Evolutionary conservation across 2,329 filamentous ascomycete genomes (phyloP).

Genomic region (Cladophialophora carrionii): DNA sequence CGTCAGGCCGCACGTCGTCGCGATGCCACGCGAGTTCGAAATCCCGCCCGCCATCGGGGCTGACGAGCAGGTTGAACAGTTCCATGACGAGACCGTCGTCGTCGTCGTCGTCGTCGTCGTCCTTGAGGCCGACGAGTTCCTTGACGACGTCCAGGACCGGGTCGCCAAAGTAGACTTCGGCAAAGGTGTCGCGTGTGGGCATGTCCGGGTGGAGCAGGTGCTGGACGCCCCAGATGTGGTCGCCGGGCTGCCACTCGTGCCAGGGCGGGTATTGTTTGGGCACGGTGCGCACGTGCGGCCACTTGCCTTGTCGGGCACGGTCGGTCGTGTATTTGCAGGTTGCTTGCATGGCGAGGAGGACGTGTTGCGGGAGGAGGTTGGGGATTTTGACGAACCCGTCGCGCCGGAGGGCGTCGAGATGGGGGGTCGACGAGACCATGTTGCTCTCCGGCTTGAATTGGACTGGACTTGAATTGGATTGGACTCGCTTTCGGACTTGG

Average conservation of each 20-base stretch:
- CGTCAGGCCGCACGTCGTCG: slow-evolving; percentile 75
- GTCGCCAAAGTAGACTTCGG: slow-evolving; percentile 71
- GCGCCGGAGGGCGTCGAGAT: slow-evolving; percentile 61
- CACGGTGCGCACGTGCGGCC: slow-evolving; percentile 81
- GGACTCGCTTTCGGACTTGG: too few relatives aligned
- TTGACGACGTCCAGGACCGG: slow-evolving; percentile 66
- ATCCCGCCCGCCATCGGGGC: slow-evolving; percentile 62
- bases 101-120: slow-evolving; percentile 46
- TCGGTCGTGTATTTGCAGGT: slow-evolving; percentile 62
- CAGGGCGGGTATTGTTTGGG: slow-evolving; percentile 92
- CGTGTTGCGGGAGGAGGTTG: slow-evolving; percentile 60
- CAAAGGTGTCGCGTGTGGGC: slow-evolving; percentile 62
- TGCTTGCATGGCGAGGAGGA: slow-evolving; percentile 63
- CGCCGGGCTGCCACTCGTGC: slow-evolving; percentile 59
- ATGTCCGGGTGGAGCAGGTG: slow-evolving; percentile 77
- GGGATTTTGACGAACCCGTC: slow-evolving; percentile 79
- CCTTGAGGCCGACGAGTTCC: slow-evolving; percentile 60
- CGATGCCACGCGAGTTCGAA: slow-evolving; percentile 84
- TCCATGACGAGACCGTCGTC: slow-evolving; percentile 75
- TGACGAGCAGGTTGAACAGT: slow-evolving; percentile 81
- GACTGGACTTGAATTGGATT: too few relatives aligned
- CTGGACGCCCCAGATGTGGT: slow-evolving; percentile 88
- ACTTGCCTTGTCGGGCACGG: slow-evolving; percentile 69
- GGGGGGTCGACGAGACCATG: slow-evolving; percentile 25
- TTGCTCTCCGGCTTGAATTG: neutral